A percentile compares a stretch with the other conserved stretches of the same genome.
phyloP scores from a whole-genome alignment of 352 stramenopile genomes.

The Pythium aquatile region DNA sequence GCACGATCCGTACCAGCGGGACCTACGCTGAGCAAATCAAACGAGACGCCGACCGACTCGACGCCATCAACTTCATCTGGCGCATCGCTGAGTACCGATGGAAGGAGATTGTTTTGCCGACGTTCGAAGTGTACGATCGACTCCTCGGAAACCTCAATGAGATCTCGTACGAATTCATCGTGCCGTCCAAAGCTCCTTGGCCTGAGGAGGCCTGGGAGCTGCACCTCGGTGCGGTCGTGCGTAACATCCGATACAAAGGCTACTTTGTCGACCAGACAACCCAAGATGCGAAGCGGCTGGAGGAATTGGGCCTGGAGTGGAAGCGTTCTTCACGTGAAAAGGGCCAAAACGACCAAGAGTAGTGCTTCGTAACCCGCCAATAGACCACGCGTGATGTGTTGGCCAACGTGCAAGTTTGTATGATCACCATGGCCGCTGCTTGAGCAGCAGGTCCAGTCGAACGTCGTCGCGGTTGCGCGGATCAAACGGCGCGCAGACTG shows the following conservation, averaged over 20 bases:
- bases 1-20: not conserved
- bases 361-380: not conserved
- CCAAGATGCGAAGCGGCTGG: constrained; percentile 39
- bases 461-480: not conserved
- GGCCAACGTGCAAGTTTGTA: not conserved
- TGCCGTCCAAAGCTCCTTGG: constrained; percentile 41
- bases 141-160: constrained; percentile 1
- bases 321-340: not conserved
- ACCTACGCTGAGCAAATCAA: constrained; percentile 17
- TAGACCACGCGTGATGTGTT: not conserved
- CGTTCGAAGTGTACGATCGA: constrained; percentile 12
- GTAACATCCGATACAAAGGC: constrained; percentile 16
- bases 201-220: constrained; percentile 31
- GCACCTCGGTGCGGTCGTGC: constrained; percentile 31
- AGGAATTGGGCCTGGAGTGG: constrained; percentile 34
- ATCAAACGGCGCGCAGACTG: not conserved
- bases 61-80: constrained; percentile 29
- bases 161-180: constrained; percentile 31
- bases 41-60: constrained; percentile 19
- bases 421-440: not conserved
- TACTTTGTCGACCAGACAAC: constrained; percentile 41
- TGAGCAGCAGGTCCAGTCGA: not conserved
- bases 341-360: too few species aligned
- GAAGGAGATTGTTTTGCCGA: constrained; percentile 15
- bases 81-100: constrained; percentile 17